phyloP scores from a whole-genome alignment of 2,329 filamentous ascomycete genomes.

The Ophiosphaerella herpotricha region DNA sequence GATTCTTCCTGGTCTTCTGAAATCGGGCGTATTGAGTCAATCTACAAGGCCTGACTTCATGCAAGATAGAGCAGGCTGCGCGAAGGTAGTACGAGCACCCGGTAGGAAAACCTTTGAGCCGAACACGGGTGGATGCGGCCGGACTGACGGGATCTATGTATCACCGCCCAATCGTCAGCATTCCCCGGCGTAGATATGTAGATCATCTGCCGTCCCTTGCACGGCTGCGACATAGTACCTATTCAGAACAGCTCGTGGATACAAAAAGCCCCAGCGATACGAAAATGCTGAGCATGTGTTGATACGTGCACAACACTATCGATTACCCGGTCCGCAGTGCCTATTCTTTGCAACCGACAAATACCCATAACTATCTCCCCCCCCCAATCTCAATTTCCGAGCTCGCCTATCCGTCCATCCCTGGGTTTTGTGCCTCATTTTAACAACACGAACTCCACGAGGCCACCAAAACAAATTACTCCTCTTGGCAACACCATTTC shows the following conservation, averaged over 20 bases:
- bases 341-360: conserved; percentile 4
- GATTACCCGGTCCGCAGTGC: conserved; percentile 15
- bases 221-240: neutral
- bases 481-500: too few species aligned
- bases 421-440: neutral
- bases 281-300: neutral
- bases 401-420: conserved; percentile 1
- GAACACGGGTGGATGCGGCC: too few species aligned
- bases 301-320: neutral
- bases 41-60: too few species aligned
- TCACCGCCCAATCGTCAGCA: neutral
- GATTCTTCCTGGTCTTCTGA: too few species aligned
- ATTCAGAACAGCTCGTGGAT: neutral
- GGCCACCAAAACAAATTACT: too few species aligned
- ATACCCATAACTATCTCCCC: neutral
- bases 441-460: too few species aligned
- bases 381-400: conserved; percentile 4
- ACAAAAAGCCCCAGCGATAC: neutral
- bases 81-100: too few species aligned
- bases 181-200: neutral
- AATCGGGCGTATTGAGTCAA: too few species aligned
- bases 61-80: too few species aligned
- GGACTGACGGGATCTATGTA: neutral
- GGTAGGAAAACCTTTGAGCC: too few species aligned
- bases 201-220: neutral